Evolutionary conservation across 441 rosid species (phyloP), one percentile per base, ranked within the genome.

Genomic region (Erodium texanum): DNA sequence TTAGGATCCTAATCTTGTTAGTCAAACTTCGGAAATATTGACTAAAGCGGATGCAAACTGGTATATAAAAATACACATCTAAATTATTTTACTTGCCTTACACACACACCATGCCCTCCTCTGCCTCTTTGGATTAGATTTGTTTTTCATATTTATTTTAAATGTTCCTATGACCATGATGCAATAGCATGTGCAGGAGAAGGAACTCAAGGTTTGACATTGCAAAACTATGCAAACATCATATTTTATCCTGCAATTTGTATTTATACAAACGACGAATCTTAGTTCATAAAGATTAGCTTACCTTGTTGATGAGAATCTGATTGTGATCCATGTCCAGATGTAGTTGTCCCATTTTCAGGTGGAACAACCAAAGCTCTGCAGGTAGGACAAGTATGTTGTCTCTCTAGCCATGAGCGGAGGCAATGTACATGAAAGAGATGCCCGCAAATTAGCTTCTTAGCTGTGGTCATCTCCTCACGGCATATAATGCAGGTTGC

Each of bases 341-440:
- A 64, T 34, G 88, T 63, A 74, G 48, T 78, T 71, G 89, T 70
- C 67, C 83, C 82, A 75, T 71, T 86, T 72, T 88, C 97, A 76
- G 97, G 76, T 32, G 97, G 97, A 62, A 89, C 92, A 79, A 93
- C 97, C 20, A 81, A 85, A 62, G 99, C 99, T 76, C 97, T 86
- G 78, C 97, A 94, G 16, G 96, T 94, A 48, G 99, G 99, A 66
- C 99, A 94, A 0, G 99, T 94, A 82, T 91, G 92, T 48, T 94
- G 99, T 34, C 99, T 76, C 82, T 91, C 99, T 72, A 94, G 82
- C 99, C 99, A 94, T 34, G 97, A 94, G 18, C 96, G 96, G 3
- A 94, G 97, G 79, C 98, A 93, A 74, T 94, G 98, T 45, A 94
- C 96, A 75, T 92, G 99, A 66, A 94, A 94, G 74, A 94, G 87